Conservation (phyloP, 2,329 filamentous ascomycete species). For the Leptographium procerum region DNA sequence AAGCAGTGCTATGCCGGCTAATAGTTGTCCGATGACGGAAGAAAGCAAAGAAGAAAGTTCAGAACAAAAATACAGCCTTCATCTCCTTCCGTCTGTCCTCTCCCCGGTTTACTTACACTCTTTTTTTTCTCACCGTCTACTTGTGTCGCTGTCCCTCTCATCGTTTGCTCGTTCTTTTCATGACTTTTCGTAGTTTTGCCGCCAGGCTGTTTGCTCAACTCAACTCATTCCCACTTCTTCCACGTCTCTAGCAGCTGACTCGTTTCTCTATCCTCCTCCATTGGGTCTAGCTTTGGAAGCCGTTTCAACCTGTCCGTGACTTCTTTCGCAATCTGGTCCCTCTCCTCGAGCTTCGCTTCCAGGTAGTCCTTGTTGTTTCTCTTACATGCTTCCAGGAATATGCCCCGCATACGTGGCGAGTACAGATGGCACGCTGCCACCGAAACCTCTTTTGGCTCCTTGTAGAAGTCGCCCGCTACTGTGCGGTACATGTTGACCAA, state of each 20-base stretch:
- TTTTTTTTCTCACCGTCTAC: not conserved
- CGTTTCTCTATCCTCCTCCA: conserved; percentile 27
- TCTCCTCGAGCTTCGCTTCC: conserved; percentile 42
- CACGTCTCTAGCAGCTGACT: conserved; percentile 44
- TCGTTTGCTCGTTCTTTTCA: not conserved
- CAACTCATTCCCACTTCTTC: conserved; percentile 42
- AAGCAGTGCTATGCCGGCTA: not conserved
- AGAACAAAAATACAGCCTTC: not conserved
- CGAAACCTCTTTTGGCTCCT: conserved; percentile 42
- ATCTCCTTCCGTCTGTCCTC: not conserved
- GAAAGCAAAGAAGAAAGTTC: not conserved
- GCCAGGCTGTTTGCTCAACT: too few species aligned
- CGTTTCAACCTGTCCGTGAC: conserved; percentile 40
- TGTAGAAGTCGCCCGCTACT: conserved; percentile 55
- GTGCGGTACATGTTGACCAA: conserved; percentile 34
- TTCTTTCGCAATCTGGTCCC: conserved; percentile 47
- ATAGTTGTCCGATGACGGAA: not conserved
- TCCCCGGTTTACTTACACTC: too few species aligned
- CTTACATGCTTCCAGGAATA: conserved; percentile 57
- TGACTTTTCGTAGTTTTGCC: not conserved
- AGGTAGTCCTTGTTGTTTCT: conserved; percentile 57
- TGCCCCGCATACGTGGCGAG: conserved; percentile 62
- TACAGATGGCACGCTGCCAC: conserved; percentile 63
- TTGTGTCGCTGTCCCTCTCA: not conserved
- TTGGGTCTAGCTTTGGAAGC: conserved; percentile 14